Conservation (phyloP, 768 basidiomycete genomes). For the Lactifluus rugatus region DNA sequence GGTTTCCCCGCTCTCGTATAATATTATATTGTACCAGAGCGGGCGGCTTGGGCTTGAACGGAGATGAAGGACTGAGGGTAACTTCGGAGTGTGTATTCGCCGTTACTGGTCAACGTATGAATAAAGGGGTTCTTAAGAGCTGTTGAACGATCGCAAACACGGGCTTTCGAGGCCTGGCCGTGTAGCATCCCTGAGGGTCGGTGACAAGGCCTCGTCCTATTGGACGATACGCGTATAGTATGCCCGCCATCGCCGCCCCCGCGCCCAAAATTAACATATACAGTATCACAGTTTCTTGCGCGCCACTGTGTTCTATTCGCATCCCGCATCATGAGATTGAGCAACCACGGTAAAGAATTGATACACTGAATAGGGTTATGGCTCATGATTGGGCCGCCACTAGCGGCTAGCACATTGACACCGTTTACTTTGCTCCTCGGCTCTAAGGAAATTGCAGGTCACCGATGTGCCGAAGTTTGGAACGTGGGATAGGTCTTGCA, state of each 20-base stretch:
- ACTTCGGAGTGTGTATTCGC: slow-evolving; percentile 24
- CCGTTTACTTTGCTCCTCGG: slow-evolving; percentile 28
- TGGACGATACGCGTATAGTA: too few relatives aligned
- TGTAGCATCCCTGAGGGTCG: slow-evolving; percentile 1
- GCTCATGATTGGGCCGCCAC: neutral
- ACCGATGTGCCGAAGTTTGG: slow-evolving; percentile 14
- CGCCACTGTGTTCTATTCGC: slow-evolving; percentile 2
- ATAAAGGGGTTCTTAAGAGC: slow-evolving; percentile 28
- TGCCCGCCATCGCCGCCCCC: neutral
- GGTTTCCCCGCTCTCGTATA: slow-evolving; percentile 20
- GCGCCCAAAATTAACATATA: too few relatives aligned
- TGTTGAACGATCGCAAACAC: slow-evolving; percentile 18
- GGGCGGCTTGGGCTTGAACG: slow-evolving; percentile 28
- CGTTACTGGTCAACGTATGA: slow-evolving; percentile 25
- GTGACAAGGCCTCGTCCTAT: slow-evolving; percentile 5
- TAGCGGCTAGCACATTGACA: slow-evolving; percentile 28
- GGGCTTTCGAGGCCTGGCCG: slow-evolving; percentile 21
- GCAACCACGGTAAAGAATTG: slow-evolving; percentile 32
- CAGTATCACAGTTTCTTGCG: too few relatives aligned
- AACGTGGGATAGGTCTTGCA: slow-evolving; percentile 17
- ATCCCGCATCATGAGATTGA: slow-evolving; percentile 18
- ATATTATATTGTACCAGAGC: too few relatives aligned
- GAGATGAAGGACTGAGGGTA: slow-evolving; percentile 30
- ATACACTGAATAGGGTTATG: neutral
- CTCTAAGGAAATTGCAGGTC: slow-evolving; percentile 21